Conservation (phyloP, 1,139 yeast genomes). For the Yamadazyma trypodendri region DNA sequence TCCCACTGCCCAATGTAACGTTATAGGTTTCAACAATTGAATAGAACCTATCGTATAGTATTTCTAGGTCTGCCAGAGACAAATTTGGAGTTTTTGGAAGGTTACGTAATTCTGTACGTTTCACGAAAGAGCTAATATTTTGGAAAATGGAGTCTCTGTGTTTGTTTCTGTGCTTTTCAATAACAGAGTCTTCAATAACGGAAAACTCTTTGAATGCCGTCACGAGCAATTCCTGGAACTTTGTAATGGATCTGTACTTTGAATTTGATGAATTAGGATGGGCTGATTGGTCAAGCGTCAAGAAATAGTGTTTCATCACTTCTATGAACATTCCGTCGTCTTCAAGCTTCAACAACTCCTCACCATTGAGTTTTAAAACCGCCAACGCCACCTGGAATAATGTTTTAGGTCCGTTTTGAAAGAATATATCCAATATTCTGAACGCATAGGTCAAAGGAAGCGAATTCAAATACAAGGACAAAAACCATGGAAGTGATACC, state of each 20-base stretch:
- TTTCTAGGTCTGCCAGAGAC: conserved; percentile 55
- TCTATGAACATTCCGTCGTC: conserved; percentile 94
- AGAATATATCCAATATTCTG: conserved; percentile 86
- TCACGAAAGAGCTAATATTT: conserved; percentile 87
- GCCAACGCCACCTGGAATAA: conserved; percentile 94
- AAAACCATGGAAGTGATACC: conserved; percentile 94
- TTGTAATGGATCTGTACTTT: conserved; percentile 66
- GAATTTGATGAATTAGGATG: conserved; percentile 71
- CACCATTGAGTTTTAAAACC: conserved; percentile 81
- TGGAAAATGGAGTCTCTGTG: conserved; percentile 76
- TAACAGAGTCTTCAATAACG: conserved; percentile 71
- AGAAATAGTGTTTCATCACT: conserved; percentile 78
- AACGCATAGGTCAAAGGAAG: conserved; percentile 96
- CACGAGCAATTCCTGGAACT: conserved; percentile 86
- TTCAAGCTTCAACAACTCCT: conserved; percentile 69
- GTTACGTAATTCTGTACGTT: conserved; percentile 86
- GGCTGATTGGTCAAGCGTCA: conserved; percentile 74
- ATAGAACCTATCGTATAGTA: conserved; percentile 83
- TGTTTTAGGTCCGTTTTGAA: conserved; percentile 85
- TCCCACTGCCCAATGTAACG: conserved; percentile 67
- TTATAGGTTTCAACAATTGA: conserved; percentile 68
- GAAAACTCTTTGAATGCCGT: conserved; percentile 91
- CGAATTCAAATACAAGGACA: conserved; percentile 83
- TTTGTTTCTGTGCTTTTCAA: conserved; percentile 66
- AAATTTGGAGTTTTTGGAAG: conserved; percentile 71